phyloP scores from a whole-genome alignment of 768 basidiomycete genomes.

The Chalciporus sphaerocephalus region DNA sequence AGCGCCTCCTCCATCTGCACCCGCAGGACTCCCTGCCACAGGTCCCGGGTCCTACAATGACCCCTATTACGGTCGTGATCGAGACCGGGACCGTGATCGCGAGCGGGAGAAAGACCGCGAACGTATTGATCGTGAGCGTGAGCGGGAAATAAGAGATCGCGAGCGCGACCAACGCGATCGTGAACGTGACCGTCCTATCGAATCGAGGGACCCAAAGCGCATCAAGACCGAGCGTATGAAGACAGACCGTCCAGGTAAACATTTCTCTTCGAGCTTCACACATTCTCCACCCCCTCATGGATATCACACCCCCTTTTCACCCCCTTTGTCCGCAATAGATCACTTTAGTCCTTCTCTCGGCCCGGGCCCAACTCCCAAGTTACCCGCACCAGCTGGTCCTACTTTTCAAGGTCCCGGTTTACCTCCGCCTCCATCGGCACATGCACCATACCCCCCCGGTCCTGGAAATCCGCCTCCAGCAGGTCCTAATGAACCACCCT shows the following conservation, averaged over 20 bases:
- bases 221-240: slow-evolving; percentile 52
- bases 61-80: slow-evolving; percentile 37
- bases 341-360: slow-evolving; percentile 35
- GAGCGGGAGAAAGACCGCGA: slow-evolving; percentile 42
- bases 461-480: slow-evolving; percentile 33
- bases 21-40: slow-evolving; percentile 27
- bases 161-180: slow-evolving; percentile 39
- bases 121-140: slow-evolving; percentile 35
- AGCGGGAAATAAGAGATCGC: slow-evolving; percentile 35
- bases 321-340: slow-evolving; percentile 26
- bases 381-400: slow-evolving; percentile 26
- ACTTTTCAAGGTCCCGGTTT: slow-evolving; percentile 36
- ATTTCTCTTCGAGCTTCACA: slow-evolving; percentile 18
- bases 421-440: slow-evolving; percentile 32
- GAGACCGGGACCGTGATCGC: slow-evolving; percentile 38
- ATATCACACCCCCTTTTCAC: slow-evolving; percentile 24
- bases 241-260: slow-evolving; percentile 41
- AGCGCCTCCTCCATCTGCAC: slow-evolving; percentile 28
- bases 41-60: slow-evolving; percentile 34
- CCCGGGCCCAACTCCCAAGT: slow-evolving; percentile 39
- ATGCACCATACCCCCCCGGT: slow-evolving; percentile 29
- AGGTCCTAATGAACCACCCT: slow-evolving; percentile 21
- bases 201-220: slow-evolving; percentile 55
- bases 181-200: slow-evolving; percentile 45
- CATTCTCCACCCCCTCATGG: slow-evolving; percentile 34